Conservation (phyloP, 208 protist genomes). For the Acanthamoeba quina region DNA sequence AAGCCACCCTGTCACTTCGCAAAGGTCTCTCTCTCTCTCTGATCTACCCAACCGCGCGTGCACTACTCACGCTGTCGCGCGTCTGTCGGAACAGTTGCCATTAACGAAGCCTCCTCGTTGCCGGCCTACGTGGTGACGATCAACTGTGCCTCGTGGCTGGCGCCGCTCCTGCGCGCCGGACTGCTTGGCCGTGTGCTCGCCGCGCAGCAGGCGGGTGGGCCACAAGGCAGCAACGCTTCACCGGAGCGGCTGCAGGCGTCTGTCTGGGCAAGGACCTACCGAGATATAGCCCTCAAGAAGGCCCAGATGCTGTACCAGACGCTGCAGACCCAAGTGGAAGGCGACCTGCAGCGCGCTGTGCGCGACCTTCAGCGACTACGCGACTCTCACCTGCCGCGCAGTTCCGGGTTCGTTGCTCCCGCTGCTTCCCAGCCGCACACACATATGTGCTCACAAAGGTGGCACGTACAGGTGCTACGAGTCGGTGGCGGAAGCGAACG, state of each 20-base stretch:
- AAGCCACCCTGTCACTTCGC: conserved; percentile 3
- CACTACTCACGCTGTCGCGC: background rate
- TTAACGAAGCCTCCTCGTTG: conserved; percentile 3
- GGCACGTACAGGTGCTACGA: background rate
- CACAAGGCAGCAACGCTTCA: background rate
- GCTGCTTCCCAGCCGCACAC: background rate
- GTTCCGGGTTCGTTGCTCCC: background rate
- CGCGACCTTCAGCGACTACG: background rate
- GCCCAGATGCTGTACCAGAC: conserved; percentile 8
- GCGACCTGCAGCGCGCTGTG: background rate
- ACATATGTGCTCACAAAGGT: background rate
- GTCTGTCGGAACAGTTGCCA: background rate
- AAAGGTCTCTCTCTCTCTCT: background rate
- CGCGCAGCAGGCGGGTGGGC: no score
- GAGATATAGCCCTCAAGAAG: conserved; percentile 47
- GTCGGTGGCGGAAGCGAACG: background rate
- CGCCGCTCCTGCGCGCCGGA: background rate
- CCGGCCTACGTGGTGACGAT: conserved; percentile 27
- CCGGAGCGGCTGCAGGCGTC: conserved; percentile 14
- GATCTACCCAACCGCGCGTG: background rate
- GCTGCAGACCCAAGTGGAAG: background rate
- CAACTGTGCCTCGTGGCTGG: conserved; percentile 11
- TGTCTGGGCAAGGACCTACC: conserved; percentile 39
- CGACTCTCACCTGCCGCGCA: background rate
- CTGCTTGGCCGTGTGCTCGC: background rate